Percentiles rank a stretch among this genome's conserved stretches.
phyloP scores from a whole-genome alignment of 768 basidiomycete genomes.

The Auricularia auricula-judae region DNA sequence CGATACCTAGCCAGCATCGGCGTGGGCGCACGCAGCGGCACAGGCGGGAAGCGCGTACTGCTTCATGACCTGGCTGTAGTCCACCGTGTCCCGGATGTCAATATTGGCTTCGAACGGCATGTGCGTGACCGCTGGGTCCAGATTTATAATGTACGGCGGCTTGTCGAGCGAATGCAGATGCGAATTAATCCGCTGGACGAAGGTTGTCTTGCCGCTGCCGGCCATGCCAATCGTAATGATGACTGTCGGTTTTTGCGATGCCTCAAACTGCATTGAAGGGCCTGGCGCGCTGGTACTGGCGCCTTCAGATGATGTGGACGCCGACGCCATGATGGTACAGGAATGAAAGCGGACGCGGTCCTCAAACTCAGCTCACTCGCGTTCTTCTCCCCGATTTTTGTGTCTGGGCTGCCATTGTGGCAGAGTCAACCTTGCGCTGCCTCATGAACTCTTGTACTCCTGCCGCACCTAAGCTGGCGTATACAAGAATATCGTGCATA shows the following conservation, averaged over 20 bases:
- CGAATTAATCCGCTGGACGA: slow-evolving; percentile 90
- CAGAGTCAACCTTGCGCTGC: too few species aligned
- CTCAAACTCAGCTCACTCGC: too few species aligned
- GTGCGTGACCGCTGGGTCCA: slow-evolving; percentile 90
- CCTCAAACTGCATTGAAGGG: not conserved
- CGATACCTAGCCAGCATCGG: slow-evolving; percentile 59
- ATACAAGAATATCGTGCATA: too few species aligned
- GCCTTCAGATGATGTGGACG: not conserved
- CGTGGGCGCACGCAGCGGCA: slow-evolving; percentile 9
- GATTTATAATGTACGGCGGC: slow-evolving; percentile 94
- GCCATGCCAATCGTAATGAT: slow-evolving; percentile 95
- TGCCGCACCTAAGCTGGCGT: too few species aligned
- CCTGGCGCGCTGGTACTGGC: too few species aligned
- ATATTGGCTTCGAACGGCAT: slow-evolving; percentile 94
- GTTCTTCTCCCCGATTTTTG: too few species aligned
- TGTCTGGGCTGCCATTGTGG: too few species aligned
- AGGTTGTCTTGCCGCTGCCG: slow-evolving; percentile 94
- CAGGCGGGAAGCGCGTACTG: slow-evolving; percentile 56
- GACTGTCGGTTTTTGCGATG: slow-evolving; percentile 45
- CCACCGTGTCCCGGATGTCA: slow-evolving; percentile 94
- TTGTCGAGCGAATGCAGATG: slow-evolving; percentile 62
- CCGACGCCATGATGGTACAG: slow-evolving; percentile 2
- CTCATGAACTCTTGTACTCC: too few species aligned
- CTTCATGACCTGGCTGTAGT: slow-evolving; percentile 99
- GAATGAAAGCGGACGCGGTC: too few species aligned